Base-by-base conservation (phyloP, 1,139 yeast genomes). In the Hemisphaericaspora subhashii region DNA sequence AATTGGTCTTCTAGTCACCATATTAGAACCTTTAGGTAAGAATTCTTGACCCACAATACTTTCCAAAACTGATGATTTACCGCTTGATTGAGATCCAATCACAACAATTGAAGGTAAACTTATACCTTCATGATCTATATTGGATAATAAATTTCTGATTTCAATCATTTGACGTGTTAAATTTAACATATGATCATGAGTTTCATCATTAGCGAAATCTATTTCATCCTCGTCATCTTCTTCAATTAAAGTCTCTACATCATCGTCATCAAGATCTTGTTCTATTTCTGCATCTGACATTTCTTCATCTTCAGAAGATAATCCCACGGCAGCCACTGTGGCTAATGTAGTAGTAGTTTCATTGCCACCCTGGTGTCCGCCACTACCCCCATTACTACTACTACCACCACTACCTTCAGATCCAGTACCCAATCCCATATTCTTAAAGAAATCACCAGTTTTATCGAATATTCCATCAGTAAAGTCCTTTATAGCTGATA, bases 101-200 rank as follows among this genome's bases (percentile, higher is more conserved):
- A 94, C 98, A 13, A 94, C 98, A 51, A 94, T 94, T 0, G 96
- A 86, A 1, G 98, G 98, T 30, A 94, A 68, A 47, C 83, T 86
- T 33, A 92, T 69, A 10, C 87, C 78, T 30, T 88, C 90, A 44
- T 85, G 83, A 54, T 89, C 95, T 14, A 94, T 80, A 44, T 79
- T 81, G 42, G 86, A 78, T 39, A 94, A 68, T 33, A 92, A 76
- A 38, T 83, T 78, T 55, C 98, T 74, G 42, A 94, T 90, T 58
- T 94, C 98, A 53, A 94, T 94, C 98, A 94, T 94, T 61, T 88
- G 95, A 50, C 89, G 80, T 8, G 98, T 92, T 46, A 92, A 65
- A 45, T 85, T 83, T 60, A 92, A 68, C 83, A 92, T 92, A 43
- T 83, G 86, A 50, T 81, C 84, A 46, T 81, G 81, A 1, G 88